Base-by-base conservation (phyloP, 495 filamentous ascomycete genomes). In the Stereocaulon alpinum region DNA sequence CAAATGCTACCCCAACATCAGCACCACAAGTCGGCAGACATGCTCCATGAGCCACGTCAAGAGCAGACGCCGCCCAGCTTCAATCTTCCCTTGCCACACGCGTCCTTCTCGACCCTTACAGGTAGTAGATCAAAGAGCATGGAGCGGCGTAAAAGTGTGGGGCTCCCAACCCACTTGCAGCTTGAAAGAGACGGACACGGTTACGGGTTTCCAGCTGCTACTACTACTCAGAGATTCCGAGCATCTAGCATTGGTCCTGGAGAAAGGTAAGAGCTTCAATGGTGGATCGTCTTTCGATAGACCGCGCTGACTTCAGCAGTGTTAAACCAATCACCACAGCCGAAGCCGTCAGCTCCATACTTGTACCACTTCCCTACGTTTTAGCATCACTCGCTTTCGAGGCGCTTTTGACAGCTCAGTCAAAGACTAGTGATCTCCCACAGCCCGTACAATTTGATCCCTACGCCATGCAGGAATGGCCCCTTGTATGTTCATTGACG, bases 341-440 rank as follows among this genome's bases (percentile, higher is more conserved):
- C 15, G 71, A 74, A 61, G 34, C 63, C 18, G 58, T 70, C 56
- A 67, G 62, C 22, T 70, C 71, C n/a, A 58, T 73, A 29, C 61
- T 74, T 14, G 58, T 73, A 27, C 64, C 69, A 18, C 61, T 74
- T 15, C 70, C 71, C 10, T 72, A 60, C 48, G 59, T 67, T 24
- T 58, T 70, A 34, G 47, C 56, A 7, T 51, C 56, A 9, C 22
- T 50, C 18, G 47, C 56, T 15, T 49, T 59, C 37, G 49, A 5
- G 40, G 40, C 44, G 3, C 37, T 59, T 34, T 18, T 51, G 14
- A 34, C 45, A 10, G 9, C 37, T 18, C 34, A 58, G 41, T 43
- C 18, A 14, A 32, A 40, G 20, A 29, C 11, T 12, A 30, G 53
- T 54, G 18, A 40, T 27, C 29, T 54, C 20, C 43, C 18, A 29